Evolutionary conservation across 108 stramenopile genomes (phyloP), one percentile per base, ranked within the genome.

Genomic region (Mediolabrus comicus): DNA sequence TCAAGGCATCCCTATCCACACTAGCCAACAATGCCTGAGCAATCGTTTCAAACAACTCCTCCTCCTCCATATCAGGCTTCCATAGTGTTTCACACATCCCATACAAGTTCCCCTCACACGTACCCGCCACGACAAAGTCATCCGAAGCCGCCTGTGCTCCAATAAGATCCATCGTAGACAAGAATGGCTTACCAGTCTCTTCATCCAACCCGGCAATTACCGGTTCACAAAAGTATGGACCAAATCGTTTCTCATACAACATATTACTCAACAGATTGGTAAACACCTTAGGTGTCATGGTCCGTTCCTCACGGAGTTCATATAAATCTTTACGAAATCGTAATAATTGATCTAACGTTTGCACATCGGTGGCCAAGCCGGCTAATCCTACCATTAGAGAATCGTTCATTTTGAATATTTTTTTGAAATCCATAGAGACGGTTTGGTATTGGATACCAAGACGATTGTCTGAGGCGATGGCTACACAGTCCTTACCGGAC

Each of bases 21-120:
- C 92, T 84, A 14, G 97, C 87, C 71, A 98, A 81, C 58, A 99
- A 72, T n/a, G 93, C 90, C 79, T 99, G 99, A 1, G 93, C 88
- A 63, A 99, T 74, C 0, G 96, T 97, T 77, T 99, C 99, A 79
- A 99, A 98, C 53, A 99, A 82, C 67, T 92, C 88, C 64, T 99
- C 98, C 52, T 95, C 87, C 53, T 95, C 87, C 87, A 98, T 81
- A 72, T 98, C 87, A 35, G 97, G 96, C 79, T 92, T 84, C 72
- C 88, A 99, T 36, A 99, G 79, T 51, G 95, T 83, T 73, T 99
- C 99, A 75, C 99, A 99, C 93, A 96, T 98, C 26, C 99, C 99
- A 69, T 96, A 97, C 79, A 98, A 75, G 70, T 99, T 98, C 24
- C 93, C 91, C 17, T 95, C 94, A 84, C 96, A 98, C 13, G 98